Conservation (phyloP, 2,329 filamentous ascomycete species). For the Monosporascus sp. region DNA sequence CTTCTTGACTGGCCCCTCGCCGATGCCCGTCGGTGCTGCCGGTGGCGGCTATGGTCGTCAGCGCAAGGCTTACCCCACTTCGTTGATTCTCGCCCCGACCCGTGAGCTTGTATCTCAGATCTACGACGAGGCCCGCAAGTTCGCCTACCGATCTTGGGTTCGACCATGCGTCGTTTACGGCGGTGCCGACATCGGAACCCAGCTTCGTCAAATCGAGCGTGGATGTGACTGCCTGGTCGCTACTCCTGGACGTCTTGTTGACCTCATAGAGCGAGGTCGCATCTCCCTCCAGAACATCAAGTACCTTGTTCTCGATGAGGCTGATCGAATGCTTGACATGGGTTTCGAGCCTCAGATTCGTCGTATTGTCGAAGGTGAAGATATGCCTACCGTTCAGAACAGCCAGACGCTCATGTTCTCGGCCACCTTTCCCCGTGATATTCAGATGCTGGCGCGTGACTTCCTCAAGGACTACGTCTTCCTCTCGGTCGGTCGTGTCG, state of each 20-base stretch:
- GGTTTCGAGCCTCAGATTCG: slow-evolving; percentile 99
- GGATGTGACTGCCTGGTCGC: slow-evolving; percentile 96
- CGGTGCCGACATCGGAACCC: slow-evolving; percentile 96
- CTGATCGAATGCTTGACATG: slow-evolving; percentile 99
- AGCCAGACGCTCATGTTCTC: slow-evolving; percentile 99
- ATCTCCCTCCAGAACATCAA: slow-evolving; percentile 99
- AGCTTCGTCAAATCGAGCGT: slow-evolving; percentile 95
- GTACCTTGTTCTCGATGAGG: slow-evolving; percentile 97
- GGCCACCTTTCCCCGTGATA: slow-evolving; percentile 97
- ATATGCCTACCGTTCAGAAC: slow-evolving; percentile 79
- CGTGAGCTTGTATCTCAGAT: slow-evolving; percentile 99
- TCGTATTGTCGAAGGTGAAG: slow-evolving; percentile 95
- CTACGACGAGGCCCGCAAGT: slow-evolving; percentile 95
- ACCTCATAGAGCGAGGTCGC: slow-evolving; percentile 95
- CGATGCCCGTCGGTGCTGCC: slow-evolving; percentile 56
- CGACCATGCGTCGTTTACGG: slow-evolving; percentile 97
- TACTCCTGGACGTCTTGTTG: slow-evolving; percentile 93
- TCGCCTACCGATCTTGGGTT: slow-evolving; percentile 98
- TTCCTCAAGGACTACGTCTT: slow-evolving; percentile 99
- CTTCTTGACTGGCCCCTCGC: slow-evolving; percentile 80
- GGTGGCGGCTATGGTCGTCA: slow-evolving; percentile 79
- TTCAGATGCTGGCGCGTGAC: slow-evolving; percentile 97
- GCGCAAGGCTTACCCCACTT: slow-evolving; percentile 96
- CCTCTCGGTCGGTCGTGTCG: slow-evolving; percentile 95
- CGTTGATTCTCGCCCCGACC: slow-evolving; percentile 90